phyloP scores from a whole-genome alignment of 2,329 filamentous ascomycete genomes.

The Colletotrichum cordylinicola region DNA sequence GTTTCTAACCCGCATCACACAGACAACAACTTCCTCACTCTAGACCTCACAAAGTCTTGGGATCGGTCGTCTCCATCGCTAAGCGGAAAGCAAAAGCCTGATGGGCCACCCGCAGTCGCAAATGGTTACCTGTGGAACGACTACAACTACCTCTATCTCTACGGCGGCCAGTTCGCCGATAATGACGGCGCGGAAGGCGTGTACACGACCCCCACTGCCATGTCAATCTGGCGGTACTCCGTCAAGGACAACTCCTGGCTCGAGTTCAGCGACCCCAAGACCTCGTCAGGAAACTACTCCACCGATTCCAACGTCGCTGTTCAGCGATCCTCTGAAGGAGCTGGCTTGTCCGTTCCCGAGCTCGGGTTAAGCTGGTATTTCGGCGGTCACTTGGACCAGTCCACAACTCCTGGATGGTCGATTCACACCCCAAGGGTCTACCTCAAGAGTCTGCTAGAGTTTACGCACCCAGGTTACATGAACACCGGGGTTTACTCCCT shows the following conservation, averaged over 20 bases:
- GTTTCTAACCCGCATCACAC: constrained; percentile 22
- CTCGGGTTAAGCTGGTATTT: constrained; percentile 80
- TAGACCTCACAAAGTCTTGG: constrained; percentile 80
- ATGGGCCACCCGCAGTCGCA: constrained; percentile 73
- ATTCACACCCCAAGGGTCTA: constrained; percentile 68
- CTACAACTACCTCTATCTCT: constrained; percentile 72
- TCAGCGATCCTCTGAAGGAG: constrained; percentile 76
- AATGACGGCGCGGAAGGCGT: constrained; percentile 43
- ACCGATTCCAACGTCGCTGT: constrained; percentile 60
- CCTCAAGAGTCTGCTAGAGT: constrained; percentile 76
- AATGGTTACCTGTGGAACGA: constrained; percentile 81
- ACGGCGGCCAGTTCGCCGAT: constrained; percentile 77
- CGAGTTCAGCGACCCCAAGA: constrained; percentile 65
- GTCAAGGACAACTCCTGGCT: constrained; percentile 66
- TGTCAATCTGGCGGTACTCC: constrained; percentile 75
- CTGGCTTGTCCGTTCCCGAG: constrained; percentile 72
- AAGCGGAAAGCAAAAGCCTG: constrained; percentile 66
- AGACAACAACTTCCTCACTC: constrained; percentile 74
- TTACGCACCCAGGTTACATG: constrained; percentile 72
- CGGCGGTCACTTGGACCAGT: constrained; percentile 73
- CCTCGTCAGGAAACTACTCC: constrained; percentile 68
- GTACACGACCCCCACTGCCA: constrained; percentile 57
- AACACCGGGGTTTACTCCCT: constrained; percentile 68
- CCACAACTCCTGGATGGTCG: constrained; percentile 70
- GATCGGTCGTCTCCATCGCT: constrained; percentile 67